Conservation (phyloP, 805 yeast species). For the Sugiyamaella marilandica region DNA sequence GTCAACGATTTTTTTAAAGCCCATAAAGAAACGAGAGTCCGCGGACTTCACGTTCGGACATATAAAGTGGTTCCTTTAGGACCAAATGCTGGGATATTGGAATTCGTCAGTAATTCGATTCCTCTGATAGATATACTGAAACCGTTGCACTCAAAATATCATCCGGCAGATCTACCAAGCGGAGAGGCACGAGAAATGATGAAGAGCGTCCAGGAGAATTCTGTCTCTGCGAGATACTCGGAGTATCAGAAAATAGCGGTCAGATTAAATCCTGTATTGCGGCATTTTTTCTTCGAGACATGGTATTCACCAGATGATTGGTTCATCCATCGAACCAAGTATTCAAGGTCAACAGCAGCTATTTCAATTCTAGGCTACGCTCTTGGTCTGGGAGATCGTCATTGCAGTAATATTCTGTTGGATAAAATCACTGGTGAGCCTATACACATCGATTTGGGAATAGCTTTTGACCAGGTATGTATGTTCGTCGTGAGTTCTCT, state of each 20-base stretch:
- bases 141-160: constrained; percentile 50
- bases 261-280: constrained; percentile 60
- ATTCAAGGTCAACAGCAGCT: constrained; percentile 75
- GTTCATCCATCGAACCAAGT: constrained; percentile 60
- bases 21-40: constrained; percentile 51
- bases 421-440: constrained; percentile 85
- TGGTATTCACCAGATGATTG: constrained; percentile 67
- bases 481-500: background rate
- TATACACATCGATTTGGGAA: constrained; percentile 92
- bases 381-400: constrained; percentile 93
- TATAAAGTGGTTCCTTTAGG: constrained; percentile 90
- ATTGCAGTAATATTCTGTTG: constrained; percentile 82
- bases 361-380: constrained; percentile 83
- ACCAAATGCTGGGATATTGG: constrained; percentile 81
- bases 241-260: constrained; percentile 44
- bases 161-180: constrained; percentile 43
- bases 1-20: constrained; percentile 62
- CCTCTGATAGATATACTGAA: constrained; percentile 65
- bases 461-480: constrained; percentile 77
- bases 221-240: constrained; percentile 18
- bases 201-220: constrained; percentile 47
- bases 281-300: constrained; percentile 62
- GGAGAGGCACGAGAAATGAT: constrained; percentile 60
- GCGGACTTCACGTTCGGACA: constrained; percentile 66
- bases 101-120: constrained; percentile 74